Conservation (phyloP, 768 basidiomycete genomes). For the Sistotremastrum suecicum region DNA sequence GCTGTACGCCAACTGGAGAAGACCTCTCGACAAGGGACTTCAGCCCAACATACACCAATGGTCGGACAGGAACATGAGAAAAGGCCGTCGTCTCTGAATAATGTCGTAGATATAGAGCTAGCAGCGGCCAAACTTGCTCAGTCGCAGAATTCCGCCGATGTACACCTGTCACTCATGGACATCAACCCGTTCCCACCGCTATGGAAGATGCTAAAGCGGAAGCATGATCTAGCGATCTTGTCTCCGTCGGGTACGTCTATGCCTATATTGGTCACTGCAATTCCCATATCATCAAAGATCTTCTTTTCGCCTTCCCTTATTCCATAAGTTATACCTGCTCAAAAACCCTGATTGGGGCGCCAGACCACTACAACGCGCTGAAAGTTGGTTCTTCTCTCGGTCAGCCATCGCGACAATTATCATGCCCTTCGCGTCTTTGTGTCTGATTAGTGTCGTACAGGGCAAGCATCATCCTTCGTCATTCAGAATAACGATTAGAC, state of each 20-base stretch:
- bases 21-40: no score
- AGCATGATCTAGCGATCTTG: slow-evolving; percentile 56
- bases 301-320: slow-evolving; percentile 61
- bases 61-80: no score
- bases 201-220: slow-evolving; percentile 36
- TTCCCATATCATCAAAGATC: slow-evolving; percentile 26
- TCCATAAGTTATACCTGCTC: slow-evolving; percentile 61
- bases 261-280: slow-evolving; percentile 2
- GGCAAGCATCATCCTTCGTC: no score
- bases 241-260: slow-evolving; percentile 41
- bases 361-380: slow-evolving; percentile 54
- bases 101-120: slow-evolving; percentile 10
- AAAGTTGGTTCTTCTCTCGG: slow-evolving; percentile 67
- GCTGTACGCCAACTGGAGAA: no score
- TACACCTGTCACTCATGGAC: slow-evolving; percentile 49
- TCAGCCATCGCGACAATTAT: slow-evolving; percentile 45
- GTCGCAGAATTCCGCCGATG: slow-evolving; percentile 10
- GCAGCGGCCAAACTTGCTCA: slow-evolving; percentile 2
- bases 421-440: no score
- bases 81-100: not conserved
- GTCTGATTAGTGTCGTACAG: no score
- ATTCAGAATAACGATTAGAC: not conserved
- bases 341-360: slow-evolving; percentile 47
- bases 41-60: slow-evolving; percentile 12
- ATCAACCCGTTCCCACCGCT: slow-evolving; percentile 66